Conservation (phyloP, 75 land plant genomes). For the Picea glauca region DNA sequence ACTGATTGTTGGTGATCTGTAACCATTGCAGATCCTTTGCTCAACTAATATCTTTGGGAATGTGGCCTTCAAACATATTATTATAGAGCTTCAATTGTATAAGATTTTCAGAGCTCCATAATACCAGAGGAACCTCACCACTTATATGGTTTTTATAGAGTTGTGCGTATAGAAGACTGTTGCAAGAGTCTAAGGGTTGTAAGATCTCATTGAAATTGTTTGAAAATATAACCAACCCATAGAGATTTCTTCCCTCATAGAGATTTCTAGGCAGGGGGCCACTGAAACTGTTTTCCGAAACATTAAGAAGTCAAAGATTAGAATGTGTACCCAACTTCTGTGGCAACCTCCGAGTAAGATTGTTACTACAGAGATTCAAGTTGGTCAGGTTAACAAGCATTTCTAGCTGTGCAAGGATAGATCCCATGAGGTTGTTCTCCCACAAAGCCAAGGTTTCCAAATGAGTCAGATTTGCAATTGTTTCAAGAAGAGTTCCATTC, state of each 20-base stretch:
- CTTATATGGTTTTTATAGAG: constrained; percentile 39
- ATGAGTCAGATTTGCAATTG: constrained; percentile 26
- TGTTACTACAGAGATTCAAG: constrained; percentile 40
- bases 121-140: constrained; percentile 43
- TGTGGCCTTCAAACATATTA: constrained; percentile 49
- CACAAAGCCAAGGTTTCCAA: constrained; percentile 55
- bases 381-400: constrained; percentile 30
- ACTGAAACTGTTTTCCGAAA: constrained; percentile 40
- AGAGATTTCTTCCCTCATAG: constrained; percentile 42
- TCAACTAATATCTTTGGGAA: constrained; percentile 33
- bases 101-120: constrained; percentile 59
- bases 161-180: constrained; percentile 38
- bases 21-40: constrained; percentile 27
- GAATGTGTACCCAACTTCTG: constrained; percentile 39
- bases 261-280: constrained; percentile 58
- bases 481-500: constrained; percentile 45
- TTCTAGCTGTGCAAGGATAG: constrained; percentile 37
- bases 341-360: constrained; percentile 45
- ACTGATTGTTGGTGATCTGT: constrained; percentile 3
- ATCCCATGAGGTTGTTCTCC: constrained; percentile 48
- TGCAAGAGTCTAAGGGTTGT: constrained; percentile 53
- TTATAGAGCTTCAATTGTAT: constrained; percentile 37
- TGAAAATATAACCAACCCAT: constrained; percentile 48
- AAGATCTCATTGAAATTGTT: constrained; percentile 58
- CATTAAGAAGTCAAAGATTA: constrained; percentile 40